Percentiles rank a stretch among this genome's conserved stretches.
Conservation (phyloP, 2,329 filamentous ascomycete species). For the Aspergillus hiratsukae region DNA sequence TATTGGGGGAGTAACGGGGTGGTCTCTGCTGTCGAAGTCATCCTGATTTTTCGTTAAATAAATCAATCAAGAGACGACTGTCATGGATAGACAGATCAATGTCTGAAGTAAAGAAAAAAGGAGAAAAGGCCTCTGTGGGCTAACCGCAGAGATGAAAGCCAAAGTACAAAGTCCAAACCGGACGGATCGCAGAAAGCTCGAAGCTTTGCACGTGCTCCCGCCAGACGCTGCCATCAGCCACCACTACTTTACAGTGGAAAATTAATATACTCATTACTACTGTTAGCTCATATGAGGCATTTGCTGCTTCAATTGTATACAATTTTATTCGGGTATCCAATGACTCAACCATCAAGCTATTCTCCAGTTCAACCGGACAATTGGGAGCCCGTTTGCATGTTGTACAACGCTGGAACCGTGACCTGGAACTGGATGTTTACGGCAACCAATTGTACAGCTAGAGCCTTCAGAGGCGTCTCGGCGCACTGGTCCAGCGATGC, state of each 20-base stretch:
- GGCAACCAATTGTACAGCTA: background rate
- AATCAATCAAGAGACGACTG: slow-evolving; percentile 9
- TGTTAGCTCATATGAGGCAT: background rate
- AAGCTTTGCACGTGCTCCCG: slow-evolving; percentile 21
- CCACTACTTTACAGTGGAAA: background rate
- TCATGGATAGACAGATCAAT: slow-evolving; percentile 13
- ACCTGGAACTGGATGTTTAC: background rate
- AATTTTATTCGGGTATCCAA: background rate
- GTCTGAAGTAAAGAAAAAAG: slow-evolving; percentile 5
- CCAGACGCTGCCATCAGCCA: slow-evolving; percentile 5
- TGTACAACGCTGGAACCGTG: background rate
- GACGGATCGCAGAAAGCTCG: slow-evolving; percentile 11
- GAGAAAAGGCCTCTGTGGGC: background rate
- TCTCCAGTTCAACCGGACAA: background rate
- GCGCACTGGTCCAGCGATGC: background rate
- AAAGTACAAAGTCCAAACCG: background rate
- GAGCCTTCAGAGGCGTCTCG: background rate
- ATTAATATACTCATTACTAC: background rate
- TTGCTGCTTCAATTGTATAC: background rate
- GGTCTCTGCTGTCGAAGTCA: slow-evolving; percentile 38
- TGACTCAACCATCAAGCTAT: background rate
- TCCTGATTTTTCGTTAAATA: slow-evolving; percentile 13
- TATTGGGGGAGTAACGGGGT: slow-evolving; percentile 40
- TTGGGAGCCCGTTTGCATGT: background rate
- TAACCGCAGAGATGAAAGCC: background rate